Evolutionary conservation across 2,329 filamentous ascomycete species (phyloP).

Genomic region (Fusarium subtropicale): DNA sequence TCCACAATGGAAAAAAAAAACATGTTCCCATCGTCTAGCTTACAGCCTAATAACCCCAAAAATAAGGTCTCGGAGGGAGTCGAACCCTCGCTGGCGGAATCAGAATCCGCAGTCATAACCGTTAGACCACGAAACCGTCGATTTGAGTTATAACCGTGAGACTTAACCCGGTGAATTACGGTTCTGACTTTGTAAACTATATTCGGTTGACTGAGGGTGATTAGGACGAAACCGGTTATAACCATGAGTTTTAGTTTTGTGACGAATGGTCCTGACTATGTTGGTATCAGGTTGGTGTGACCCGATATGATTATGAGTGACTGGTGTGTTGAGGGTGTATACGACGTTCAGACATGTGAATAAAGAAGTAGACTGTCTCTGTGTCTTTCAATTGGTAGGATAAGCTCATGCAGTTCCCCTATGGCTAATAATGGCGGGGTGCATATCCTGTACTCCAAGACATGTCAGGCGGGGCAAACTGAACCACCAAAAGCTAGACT

Average conservation of each 20-base stretch:
- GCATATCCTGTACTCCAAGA: slow-evolving; percentile 20
- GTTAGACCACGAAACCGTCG: neutral
- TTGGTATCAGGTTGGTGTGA: neutral
- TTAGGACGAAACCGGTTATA: neutral
- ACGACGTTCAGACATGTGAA: neutral
- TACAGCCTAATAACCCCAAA: too few species aligned
- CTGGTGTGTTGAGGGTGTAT: neutral
- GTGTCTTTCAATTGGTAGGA: neutral
- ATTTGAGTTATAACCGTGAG: neutral
- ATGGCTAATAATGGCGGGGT: slow-evolving; percentile 41
- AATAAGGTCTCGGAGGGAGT: neutral
- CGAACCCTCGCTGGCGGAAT: too few species aligned
- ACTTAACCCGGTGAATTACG: neutral
- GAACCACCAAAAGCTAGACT: neutral
- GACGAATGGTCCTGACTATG: neutral
- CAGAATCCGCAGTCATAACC: neutral
- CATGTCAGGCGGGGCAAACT: slow-evolving; percentile 36
- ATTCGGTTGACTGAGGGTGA: neutral
- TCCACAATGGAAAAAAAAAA: too few species aligned
- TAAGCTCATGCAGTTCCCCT: neutral
- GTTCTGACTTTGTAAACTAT: neutral
- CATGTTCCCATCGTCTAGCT: too few species aligned
- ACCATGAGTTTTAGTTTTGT: neutral
- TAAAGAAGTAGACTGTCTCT: neutral
- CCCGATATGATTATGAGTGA: too few species aligned